Evolutionary conservation across 139 green algal genomes (phyloP).

Genomic region (Chlorella sorokiniana): DNA sequence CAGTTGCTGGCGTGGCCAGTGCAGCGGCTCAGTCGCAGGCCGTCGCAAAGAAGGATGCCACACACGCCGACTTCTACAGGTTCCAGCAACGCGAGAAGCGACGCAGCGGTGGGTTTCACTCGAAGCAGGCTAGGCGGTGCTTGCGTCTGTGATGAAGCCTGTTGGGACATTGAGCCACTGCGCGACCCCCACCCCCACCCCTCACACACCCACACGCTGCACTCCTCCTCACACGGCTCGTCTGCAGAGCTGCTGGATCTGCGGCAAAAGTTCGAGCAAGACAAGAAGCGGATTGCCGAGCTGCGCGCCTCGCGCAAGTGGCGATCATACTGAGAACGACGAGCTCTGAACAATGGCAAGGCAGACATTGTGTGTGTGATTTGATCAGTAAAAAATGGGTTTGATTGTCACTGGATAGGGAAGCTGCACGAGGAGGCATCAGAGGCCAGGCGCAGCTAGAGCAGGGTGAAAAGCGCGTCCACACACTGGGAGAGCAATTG

Average conservation of each 20-base stretch:
- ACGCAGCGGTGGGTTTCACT: constrained; percentile 46
- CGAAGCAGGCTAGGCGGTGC: not conserved
- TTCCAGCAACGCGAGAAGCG: constrained; percentile 78
- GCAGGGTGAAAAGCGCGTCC: too few relatives aligned
- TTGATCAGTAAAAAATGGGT: too few relatives aligned
- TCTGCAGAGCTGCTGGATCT: constrained; percentile 68
- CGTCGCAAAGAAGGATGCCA: constrained; percentile 39
- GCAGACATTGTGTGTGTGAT: too few relatives aligned
- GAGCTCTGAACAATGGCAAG: not conserved
- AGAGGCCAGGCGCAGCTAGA: too few relatives aligned
- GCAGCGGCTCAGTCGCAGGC: constrained; percentile 47
- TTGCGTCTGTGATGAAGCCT: not conserved
- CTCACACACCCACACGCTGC: not conserved
- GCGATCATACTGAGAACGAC: constrained; percentile 59
- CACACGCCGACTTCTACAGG: constrained; percentile 71
- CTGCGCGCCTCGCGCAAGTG: constrained; percentile 66
- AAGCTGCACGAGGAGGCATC: too few relatives aligned
- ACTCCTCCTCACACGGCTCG: too few relatives aligned
- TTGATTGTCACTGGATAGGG: not conserved
- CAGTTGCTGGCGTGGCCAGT: constrained; percentile 60
- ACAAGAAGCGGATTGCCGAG: constrained; percentile 64
- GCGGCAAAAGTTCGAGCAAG: constrained; percentile 66
- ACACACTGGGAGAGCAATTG: too few relatives aligned
- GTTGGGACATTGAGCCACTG: too few relatives aligned
- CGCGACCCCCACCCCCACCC: too few relatives aligned